Conservation (phyloP, 78 protist genomes). For the Dictyostelium citrinum region DNA sequence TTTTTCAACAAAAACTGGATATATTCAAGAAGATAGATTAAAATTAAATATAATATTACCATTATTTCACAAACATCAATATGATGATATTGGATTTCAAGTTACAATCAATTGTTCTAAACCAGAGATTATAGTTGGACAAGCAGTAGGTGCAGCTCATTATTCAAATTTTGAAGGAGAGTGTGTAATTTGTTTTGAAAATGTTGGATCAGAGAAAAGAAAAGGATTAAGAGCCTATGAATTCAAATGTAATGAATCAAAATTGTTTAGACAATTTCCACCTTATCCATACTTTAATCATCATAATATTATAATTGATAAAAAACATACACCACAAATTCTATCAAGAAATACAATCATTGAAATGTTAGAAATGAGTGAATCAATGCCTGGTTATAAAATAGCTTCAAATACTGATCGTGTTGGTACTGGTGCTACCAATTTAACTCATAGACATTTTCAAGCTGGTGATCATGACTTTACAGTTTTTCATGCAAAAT, state of each 20-base stretch:
- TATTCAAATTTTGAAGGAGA: slow-evolving; percentile 43
- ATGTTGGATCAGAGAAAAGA: slow-evolving; percentile 56
- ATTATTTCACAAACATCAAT: not conserved
- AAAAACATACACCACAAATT: not conserved
- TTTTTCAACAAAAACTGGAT: not conserved
- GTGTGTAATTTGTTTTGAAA: slow-evolving; percentile 75
- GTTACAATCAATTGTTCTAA: slow-evolving; percentile 67
- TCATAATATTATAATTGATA: slow-evolving; percentile 61
- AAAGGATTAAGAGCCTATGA: slow-evolving; percentile 47
- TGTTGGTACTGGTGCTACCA: slow-evolving; percentile 63
- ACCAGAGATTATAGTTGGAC: slow-evolving; percentile 61
- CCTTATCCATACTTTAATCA: slow-evolving; percentile 52
- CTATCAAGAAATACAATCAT: slow-evolving; percentile 13
- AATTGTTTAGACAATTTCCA: slow-evolving; percentile 52
- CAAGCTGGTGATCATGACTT: slow-evolving; percentile 63
- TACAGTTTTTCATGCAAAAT: slow-evolving; percentile 4
- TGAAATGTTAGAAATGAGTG: slow-evolving; percentile 31
- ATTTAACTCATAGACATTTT: slow-evolving; percentile 43
- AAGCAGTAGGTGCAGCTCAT: not conserved
- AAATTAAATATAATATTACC: slow-evolving; percentile 20
- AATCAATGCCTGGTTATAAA: slow-evolving; percentile 56
- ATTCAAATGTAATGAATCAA: not conserved
- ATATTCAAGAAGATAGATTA: slow-evolving; percentile 43
- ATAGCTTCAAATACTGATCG: slow-evolving; percentile 61
- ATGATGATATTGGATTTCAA: slow-evolving; percentile 21